Evolutionary conservation across 106 monocot genomes (phyloP).

Genomic region (Dendrobium nobile): DNA sequence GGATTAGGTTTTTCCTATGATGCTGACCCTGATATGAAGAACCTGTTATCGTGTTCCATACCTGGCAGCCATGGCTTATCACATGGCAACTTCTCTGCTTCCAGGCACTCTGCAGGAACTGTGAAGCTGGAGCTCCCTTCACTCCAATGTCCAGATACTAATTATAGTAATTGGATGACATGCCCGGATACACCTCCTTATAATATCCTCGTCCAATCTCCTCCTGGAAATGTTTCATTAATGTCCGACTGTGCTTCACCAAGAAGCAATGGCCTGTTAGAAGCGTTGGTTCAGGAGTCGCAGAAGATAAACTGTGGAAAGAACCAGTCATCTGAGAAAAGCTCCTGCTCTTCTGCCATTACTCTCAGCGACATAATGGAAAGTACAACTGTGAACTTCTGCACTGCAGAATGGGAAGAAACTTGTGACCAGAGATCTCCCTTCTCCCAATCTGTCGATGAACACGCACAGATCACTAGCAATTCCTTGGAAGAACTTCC

Average conservation of each 20-base stretch:
- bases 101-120: slow-evolving; percentile 28
- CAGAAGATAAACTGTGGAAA: slow-evolving; percentile 16
- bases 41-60: too few relatives aligned
- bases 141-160: slow-evolving; percentile 67
- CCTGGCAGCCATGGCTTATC: slow-evolving; percentile 48
- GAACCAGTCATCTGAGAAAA: slow-evolving; percentile 25
- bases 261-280: slow-evolving; percentile 46
- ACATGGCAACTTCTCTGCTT: slow-evolving; percentile 71
- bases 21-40: neutral
- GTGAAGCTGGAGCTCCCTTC: slow-evolving; percentile 98
- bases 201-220: slow-evolving; percentile 21
- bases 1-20: slow-evolving; percentile 20
- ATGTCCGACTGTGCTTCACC: slow-evolving; percentile 28
- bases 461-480: slow-evolving; percentile 14
- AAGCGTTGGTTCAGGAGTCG: slow-evolving; percentile 38
- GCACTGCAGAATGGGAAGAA: slow-evolving; percentile 13
- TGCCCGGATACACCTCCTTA: slow-evolving; percentile 4
- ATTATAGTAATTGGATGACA: slow-evolving; percentile 17
- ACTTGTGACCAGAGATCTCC: slow-evolving; percentile 20
- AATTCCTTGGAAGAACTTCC: slow-evolving; percentile 12
- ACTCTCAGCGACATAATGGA: slow-evolving; percentile 1
- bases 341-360: slow-evolving; percentile 24
- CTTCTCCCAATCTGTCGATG: slow-evolving; percentile 11
- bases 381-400: slow-evolving; percentile 10
- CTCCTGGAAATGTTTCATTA: slow-evolving; percentile 15